Conservation (phyloP, 176 grass and related monocot species). For the Coix lacrymajobi region DNA sequence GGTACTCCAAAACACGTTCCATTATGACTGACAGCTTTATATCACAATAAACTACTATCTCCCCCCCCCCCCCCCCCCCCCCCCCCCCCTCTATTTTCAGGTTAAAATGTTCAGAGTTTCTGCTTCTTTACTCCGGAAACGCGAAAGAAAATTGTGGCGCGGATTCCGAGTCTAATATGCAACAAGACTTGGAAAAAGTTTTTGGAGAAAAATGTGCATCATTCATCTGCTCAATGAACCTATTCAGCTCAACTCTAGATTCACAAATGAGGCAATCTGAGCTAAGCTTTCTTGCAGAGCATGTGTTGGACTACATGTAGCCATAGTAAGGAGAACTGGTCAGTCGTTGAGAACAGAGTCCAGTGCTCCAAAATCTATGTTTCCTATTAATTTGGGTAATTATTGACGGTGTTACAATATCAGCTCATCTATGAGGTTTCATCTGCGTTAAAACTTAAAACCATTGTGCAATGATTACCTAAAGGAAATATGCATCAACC, state of each 20-base stretch:
- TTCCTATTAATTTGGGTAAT: not conserved
- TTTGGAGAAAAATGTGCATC: slow-evolving; percentile 46
- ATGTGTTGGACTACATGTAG: slow-evolving; percentile 33
- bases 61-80: no score
- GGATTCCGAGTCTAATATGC: slow-evolving; percentile 18
- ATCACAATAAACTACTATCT: not conserved
- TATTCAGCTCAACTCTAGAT: slow-evolving; percentile 30
- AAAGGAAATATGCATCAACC: not conserved
- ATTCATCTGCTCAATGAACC: slow-evolving; percentile 31
- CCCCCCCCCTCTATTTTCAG: no score
- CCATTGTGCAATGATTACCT: not conserved
- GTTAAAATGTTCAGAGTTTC: slow-evolving; percentile 57
- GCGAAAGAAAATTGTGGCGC: slow-evolving; percentile 17
- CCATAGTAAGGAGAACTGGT: not conserved
- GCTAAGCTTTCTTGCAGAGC: slow-evolving; percentile 35
- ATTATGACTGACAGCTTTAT: not conserved
- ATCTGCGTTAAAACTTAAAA: not conserved
- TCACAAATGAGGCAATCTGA: slow-evolving; percentile 29
- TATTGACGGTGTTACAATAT: not conserved
- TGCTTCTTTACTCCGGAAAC: slow-evolving; percentile 42
- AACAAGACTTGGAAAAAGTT: slow-evolving; percentile 18
- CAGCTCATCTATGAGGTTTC: not conserved
- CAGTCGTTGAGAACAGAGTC: not conserved
- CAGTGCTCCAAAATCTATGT: not conserved
- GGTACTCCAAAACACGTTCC: not conserved